Conservation (phyloP, 495 filamentous ascomycete genomes). For the Xylaria intraflava region DNA sequence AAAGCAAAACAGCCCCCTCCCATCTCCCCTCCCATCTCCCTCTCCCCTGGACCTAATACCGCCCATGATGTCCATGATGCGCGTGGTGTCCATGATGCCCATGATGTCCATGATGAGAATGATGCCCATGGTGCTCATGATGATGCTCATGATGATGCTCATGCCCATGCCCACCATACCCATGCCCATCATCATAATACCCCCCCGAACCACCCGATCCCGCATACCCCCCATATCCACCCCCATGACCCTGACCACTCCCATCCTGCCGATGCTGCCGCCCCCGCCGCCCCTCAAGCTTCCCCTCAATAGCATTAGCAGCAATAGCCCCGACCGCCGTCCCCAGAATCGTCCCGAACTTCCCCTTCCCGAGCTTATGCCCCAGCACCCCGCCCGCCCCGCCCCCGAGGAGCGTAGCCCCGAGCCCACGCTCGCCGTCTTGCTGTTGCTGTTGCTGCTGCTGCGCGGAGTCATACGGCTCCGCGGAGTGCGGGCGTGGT, state of each 20-base stretch:
- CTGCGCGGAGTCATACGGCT: constrained; percentile 13
- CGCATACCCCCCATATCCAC: background rate
- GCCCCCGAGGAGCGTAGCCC: constrained; percentile 49
- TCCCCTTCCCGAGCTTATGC: constrained; percentile 39
- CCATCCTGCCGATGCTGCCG: constrained; percentile 1
- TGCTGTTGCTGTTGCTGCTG: constrained; percentile 14
- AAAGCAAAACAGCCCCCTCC: too few species aligned
- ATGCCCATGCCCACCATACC: background rate
- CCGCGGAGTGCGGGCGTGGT: constrained; percentile 18
- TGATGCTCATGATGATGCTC: background rate
- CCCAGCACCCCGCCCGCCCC: constrained; percentile 48
- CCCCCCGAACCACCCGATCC: background rate
- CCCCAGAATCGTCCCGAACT: constrained; percentile 44
- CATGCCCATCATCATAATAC: constrained; percentile 10
- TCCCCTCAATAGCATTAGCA: constrained; percentile 47
- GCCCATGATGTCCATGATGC: background rate
- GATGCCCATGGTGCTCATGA: background rate
- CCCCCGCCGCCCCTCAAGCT: constrained; percentile 28
- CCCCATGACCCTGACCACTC: constrained; percentile 5
- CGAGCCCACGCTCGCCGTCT: constrained; percentile 47
- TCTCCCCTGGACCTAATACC: background rate
- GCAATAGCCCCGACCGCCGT: constrained; percentile 50
- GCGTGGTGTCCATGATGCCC: background rate
- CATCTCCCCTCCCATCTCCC: background rate
- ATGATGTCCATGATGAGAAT: background rate